phyloP scores from a whole-genome alignment of 169 alveolate species.

The Plasmodium coatneyi region DNA sequence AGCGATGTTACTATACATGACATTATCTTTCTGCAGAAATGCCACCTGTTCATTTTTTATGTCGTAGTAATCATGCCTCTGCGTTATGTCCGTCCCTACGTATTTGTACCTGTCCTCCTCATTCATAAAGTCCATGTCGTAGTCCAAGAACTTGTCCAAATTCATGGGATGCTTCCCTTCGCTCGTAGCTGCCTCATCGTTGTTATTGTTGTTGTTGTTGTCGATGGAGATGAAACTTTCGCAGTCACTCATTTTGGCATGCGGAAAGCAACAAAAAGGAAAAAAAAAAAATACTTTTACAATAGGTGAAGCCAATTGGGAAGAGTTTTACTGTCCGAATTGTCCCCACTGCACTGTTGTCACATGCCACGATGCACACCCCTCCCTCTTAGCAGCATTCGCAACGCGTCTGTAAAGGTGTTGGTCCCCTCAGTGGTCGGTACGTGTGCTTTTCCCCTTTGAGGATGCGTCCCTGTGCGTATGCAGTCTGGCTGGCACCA shows the following conservation, averaged over 20 bases:
- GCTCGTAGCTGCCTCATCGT: neutral
- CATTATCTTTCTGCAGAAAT: neutral
- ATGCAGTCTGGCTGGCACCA: neutral
- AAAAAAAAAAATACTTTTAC: neutral
- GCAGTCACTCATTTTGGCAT: constrained; percentile 27
- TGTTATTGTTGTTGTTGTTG: neutral
- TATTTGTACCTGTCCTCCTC: constrained; percentile 20
- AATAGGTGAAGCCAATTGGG: neutral
- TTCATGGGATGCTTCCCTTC: neutral
- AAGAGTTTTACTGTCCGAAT: neutral
- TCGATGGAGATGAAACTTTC: constrained; percentile 45
- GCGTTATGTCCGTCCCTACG: constrained; percentile 29
- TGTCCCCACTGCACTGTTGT: neutral
- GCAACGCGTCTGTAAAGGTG: neutral
- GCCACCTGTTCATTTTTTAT: constrained; percentile 1
- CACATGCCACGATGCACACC: neutral
- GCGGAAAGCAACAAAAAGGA: neutral
- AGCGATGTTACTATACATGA: neutral
- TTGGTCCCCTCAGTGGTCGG: neutral
- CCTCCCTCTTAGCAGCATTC: neutral
- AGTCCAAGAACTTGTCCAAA: constrained; percentile 41
- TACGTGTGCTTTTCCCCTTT: no score
- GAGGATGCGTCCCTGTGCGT: no score
- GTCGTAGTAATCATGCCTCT: constrained; percentile 10
- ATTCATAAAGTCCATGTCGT: constrained; percentile 34